A percentile compares a stretch with the other conserved stretches of the same genome.
Conservation (phyloP, 805 yeast genomes). For the Lipomyces yamadae region DNA sequence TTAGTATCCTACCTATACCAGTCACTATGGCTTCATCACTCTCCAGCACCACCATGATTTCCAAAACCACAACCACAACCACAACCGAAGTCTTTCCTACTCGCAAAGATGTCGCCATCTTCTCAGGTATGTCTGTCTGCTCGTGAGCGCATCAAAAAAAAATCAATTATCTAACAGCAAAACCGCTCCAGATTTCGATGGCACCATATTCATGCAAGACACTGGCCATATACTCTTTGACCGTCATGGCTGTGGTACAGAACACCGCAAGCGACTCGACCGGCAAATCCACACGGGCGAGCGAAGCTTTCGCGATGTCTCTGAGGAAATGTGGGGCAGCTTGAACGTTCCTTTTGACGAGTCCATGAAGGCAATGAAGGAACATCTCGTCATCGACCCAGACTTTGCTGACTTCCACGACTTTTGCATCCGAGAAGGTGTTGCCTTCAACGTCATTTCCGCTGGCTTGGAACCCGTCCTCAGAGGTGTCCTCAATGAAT, state of each 20-base stretch:
- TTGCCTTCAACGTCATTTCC: slow-evolving; percentile 51
- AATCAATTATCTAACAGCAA: slow-evolving; percentile 17
- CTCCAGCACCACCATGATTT: background rate
- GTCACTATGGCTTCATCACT: background rate
- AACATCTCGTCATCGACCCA: slow-evolving; percentile 48
- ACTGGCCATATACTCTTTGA: slow-evolving; percentile 54
- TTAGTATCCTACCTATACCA: background rate
- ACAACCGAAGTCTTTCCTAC: slow-evolving; percentile 16
- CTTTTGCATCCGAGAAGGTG: slow-evolving; percentile 47
- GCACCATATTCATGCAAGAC: slow-evolving; percentile 53
- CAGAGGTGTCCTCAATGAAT: slow-evolving; percentile 50
- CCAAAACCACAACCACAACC: background rate
- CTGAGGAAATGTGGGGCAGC: slow-evolving; percentile 53
- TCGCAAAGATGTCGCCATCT: slow-evolving; percentile 37
- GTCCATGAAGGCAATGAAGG: slow-evolving; percentile 47
- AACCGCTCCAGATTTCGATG: slow-evolving; percentile 50
- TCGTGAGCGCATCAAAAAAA: too few relatives aligned
- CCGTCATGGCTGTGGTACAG: slow-evolving; percentile 50
- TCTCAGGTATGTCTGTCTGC: slow-evolving; percentile 22
- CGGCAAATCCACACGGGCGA: slow-evolving; percentile 47
- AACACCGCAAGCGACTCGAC: slow-evolving; percentile 48
- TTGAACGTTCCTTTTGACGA: slow-evolving; percentile 48
- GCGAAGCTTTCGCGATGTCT: slow-evolving; percentile 49
- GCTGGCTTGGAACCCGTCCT: slow-evolving; percentile 52
- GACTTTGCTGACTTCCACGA: slow-evolving; percentile 49